These are phyloP conservation scores for Aspergillus taichungensis DNA, from an alignment of 495 filamentous ascomycete genomes.

Conservation along the genomic window DNA sequence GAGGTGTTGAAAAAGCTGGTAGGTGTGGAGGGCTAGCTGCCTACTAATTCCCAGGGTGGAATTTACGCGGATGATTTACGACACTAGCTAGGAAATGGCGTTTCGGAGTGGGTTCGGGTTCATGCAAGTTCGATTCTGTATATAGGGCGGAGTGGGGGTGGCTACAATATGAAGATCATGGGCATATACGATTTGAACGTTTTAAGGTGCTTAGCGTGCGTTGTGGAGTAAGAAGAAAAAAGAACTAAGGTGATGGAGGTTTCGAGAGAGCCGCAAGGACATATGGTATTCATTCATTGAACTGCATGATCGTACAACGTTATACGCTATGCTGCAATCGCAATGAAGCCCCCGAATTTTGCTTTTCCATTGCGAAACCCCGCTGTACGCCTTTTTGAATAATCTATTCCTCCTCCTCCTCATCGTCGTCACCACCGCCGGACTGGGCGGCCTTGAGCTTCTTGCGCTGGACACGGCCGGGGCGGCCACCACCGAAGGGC, in stretches of 20 bases:
- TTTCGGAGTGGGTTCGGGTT: conserved; percentile 8
- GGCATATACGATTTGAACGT: too few relatives aligned
- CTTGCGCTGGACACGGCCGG: conserved; percentile 96
- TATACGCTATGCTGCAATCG: conserved; percentile 37
- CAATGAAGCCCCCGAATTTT: conserved; percentile 31
- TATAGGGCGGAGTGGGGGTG: background rate
- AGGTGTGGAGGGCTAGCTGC: conserved; percentile 30
- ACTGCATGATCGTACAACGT: conserved; percentile 41
- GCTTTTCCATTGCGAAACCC: conserved; percentile 36
- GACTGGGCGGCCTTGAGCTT: conserved; percentile 94
- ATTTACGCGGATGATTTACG: conserved; percentile 13
- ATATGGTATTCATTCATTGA: conserved; percentile 30
- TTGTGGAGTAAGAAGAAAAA: background rate
- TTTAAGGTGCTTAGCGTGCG: background rate
- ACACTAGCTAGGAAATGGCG: conserved; percentile 15
- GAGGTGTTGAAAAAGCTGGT: conserved; percentile 58
- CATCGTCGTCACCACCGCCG: conserved; percentile 76
- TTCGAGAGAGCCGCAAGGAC: conserved; percentile 29
- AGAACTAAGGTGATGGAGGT: conserved; percentile 15
- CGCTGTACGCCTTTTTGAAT: conserved; percentile 28
- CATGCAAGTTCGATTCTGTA: conserved; percentile 1
- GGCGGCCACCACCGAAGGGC: conserved; percentile 94
- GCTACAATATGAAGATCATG: too few relatives aligned
- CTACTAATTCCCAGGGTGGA: background rate
- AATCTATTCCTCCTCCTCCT: conserved; percentile 79